Base-by-base conservation (phyloP, 73 alveolate genomes). In the Paraurostyla sp. region DNA sequence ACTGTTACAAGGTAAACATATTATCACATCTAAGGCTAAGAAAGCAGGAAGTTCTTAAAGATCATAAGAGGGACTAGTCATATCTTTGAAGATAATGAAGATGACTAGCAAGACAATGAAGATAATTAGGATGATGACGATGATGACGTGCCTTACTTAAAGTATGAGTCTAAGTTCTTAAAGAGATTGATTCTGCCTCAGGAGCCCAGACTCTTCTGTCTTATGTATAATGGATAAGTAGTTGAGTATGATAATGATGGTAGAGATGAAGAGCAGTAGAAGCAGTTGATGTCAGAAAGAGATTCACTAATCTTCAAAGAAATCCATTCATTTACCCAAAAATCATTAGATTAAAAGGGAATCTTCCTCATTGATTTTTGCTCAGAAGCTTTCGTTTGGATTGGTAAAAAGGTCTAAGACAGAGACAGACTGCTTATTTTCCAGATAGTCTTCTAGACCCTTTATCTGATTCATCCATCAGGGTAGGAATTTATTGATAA, bases 381-480 rank as follows among this genome's bases (percentile, higher is more conserved):
- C 38, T 85, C 93, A 13, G 93, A 85, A n/a, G 87, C 88, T 4
- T 85, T 71, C 29, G 33, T 85, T 23, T 85, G 93, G 93, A 71
- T 52, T 30, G 93, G 93, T n/a, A 78, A 78, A 41, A 78, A 78
- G 32, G 89, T 78, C 36, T 0, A 3, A 51, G 78, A 78, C 22
- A 42, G 40, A 32, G 89, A 78, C n/a, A 50, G 89, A 50, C 71
- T 78, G 16, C 3, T 78, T 0, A 62, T 78, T 0, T 54, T 52
- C 4, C 43, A 78, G 49, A 11, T 78, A n/a, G 89, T 78, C 29
- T 78, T 13, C 62, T 36, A 78, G 35, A 40, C 58, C 20, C 33
- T 78, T 3, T 36, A 60, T 20, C 13, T 32, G 45, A 33, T 78
- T 16, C 89, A 78, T 49, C 51, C 69, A 15, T 7, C 30, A 7